A percentile compares a stretch with the other conserved stretches of the same genome.
Conservation (phyloP, 2,329 filamentous ascomycete species). For the Clonostachys chloroleuca region DNA sequence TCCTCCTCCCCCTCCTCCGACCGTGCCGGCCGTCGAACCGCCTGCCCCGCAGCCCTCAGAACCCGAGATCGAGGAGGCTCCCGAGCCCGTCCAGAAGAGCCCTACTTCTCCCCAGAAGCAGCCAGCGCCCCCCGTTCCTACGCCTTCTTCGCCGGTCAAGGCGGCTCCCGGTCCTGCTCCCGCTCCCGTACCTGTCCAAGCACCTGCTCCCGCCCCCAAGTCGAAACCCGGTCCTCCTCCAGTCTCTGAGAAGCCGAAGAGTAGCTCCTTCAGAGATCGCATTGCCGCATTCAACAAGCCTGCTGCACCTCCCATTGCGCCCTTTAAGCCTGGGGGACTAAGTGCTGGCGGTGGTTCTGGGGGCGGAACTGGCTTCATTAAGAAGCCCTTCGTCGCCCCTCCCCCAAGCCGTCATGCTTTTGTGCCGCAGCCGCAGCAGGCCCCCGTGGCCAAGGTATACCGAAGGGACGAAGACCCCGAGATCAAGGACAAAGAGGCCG, state of each 20-base stretch:
- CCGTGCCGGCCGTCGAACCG: conserved; percentile 17
- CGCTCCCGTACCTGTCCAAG: conserved; percentile 25
- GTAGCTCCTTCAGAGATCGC: conserved; percentile 84
- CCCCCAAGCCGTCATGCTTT: conserved; percentile 91
- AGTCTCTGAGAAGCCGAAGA: conserved; percentile 65
- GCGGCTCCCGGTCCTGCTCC: conserved; percentile 21
- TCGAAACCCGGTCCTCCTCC: conserved; percentile 56
- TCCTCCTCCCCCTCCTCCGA: conserved; percentile 24
- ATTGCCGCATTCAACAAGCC: conserved; percentile 97
- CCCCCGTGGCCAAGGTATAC: conserved; percentile 71
- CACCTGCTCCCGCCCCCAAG: conserved; percentile 17
- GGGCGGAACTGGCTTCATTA: conserved; percentile 70
- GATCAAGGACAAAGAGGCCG: conserved; percentile 59
- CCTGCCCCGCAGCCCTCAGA: conserved; percentile 18
- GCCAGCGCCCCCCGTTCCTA: conserved; percentile 19
- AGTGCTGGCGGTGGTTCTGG: conserved; percentile 37
- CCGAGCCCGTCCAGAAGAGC: conserved; percentile 14
- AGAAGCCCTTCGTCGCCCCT: conserved; percentile 94
- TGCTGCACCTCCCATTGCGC: conserved; percentile 78
- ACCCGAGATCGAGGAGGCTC: conserved; percentile 7
- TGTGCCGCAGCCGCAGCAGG: conserved; percentile 70
- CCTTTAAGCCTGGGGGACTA: conserved; percentile 75
- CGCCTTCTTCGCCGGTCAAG: conserved; percentile 19
- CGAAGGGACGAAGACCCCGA: conserved; percentile 83
- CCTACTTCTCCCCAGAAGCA: conserved; percentile 4